These are phyloP conservation scores for Colletotrichum spaethianum DNA, from an alignment of 2,329 filamentous ascomycete species.

Conservation along the genomic window DNA sequence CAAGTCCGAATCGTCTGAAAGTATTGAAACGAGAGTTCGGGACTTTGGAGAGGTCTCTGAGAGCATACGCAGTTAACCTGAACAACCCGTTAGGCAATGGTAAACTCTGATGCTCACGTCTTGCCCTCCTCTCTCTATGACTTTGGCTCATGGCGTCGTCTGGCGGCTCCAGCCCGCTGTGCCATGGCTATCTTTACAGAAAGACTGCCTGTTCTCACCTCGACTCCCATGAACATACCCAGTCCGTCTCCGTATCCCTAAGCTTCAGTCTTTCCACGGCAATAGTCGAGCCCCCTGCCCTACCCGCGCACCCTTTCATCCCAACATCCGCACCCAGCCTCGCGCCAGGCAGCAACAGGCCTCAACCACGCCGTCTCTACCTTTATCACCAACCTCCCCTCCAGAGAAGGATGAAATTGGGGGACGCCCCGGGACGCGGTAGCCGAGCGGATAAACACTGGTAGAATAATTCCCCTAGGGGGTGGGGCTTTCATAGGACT, in stretches of 20 bases:
- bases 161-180: background rate
- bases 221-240: background rate
- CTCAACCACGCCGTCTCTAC: too few species aligned
- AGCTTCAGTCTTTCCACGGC: background rate
- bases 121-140: background rate
- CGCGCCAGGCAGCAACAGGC: background rate
- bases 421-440: background rate
- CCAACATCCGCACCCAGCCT: background rate
- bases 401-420: too few species aligned
- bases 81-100: too few species aligned
- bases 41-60: too few species aligned
- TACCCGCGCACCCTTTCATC: background rate
- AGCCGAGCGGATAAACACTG: background rate
- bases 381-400: too few species aligned
- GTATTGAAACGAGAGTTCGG: background rate
- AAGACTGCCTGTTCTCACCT: background rate
- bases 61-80: too few species aligned
- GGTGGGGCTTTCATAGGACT: background rate
- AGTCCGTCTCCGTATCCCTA: background rate
- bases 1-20: background rate
- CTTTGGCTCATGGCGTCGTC: background rate
- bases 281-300: background rate
- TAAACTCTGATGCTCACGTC: too few species aligned
- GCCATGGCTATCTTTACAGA: background rate
- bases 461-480: background rate